Evolutionary conservation across 352 stramenopile genomes (phyloP), one percentile per base, ranked within the genome.

Genomic region (Phytopythium boreale): DNA sequence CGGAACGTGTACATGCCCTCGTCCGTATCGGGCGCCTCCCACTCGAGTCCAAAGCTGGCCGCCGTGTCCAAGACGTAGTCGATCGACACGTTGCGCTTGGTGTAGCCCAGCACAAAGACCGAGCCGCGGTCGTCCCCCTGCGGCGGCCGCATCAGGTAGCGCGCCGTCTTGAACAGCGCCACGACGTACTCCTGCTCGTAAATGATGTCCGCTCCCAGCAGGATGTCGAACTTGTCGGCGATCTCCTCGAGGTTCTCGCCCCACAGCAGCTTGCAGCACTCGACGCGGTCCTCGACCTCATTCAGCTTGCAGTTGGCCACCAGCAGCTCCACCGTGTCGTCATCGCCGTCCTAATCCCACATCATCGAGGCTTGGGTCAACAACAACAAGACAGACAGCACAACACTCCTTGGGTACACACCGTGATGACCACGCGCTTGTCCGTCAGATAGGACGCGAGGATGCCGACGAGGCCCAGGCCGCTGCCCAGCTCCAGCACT

Each of bases 61-160:
- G 79, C 79, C 20, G 68, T 84, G 20, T 77, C 70, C 37, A 88
- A 61, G 31, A 88, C 79, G 63, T 84, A 85, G 56, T 88, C 79
- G 59, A 88, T 88, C 5, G 75, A 86, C 8, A 88, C 79, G 26
- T 88, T 88, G 43, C 79, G 79, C 68, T 84, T 86, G 47, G 79
- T 88, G 69, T 84, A 88, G 39, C 76, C 79, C 43, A 88, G 64
- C 55, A 86, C 65, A 31, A 88, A 88, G 50, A 84, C 68, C 4
- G 74, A 77, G 26, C 56, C 52, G 47, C 50, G 56, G 2, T 64
- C 56, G 19, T 66, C 65, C 12, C 53, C 50, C 10, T 53, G 62
- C 0, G 71, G 59, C 20, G 67, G 67, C 20, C 72, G 70, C 22
- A 81, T 62, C 57, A 86, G 71, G 44, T 83, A 68, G 20, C 78